Evolutionary conservation across 164 flowering plant species (phyloP).

Genomic region (Tetrastigma voinierianum): DNA sequence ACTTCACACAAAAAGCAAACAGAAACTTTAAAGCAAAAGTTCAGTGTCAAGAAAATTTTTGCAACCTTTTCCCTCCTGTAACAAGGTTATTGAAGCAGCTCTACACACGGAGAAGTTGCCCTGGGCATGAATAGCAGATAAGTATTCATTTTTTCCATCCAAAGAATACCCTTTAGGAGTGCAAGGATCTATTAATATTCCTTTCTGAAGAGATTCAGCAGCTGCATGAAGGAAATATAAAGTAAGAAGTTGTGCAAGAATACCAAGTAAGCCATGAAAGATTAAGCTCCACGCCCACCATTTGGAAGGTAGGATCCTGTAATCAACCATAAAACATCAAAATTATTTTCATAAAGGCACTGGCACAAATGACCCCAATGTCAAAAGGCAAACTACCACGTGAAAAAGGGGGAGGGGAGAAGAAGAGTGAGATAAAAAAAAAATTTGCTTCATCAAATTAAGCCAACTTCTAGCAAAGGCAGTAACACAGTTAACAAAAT

Average conservation of each 20-base stretch:
- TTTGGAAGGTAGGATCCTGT: background rate
- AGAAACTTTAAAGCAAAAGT: background rate
- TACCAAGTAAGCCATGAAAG: background rate
- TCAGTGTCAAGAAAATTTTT: background rate
- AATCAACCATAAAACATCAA: background rate
- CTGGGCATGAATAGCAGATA: slow-evolving; percentile 44
- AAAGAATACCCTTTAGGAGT: slow-evolving; percentile 75
- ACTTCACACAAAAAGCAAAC: background rate
- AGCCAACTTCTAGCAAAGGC: too few relatives aligned
- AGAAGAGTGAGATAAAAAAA: too few relatives aligned
- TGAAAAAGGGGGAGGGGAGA: too few relatives aligned
- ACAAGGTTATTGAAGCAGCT: slow-evolving; percentile 69
- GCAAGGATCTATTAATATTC: slow-evolving; percentile 70
- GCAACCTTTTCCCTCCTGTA: slow-evolving; percentile 81
- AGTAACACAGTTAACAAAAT: too few relatives aligned
- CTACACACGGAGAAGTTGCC: slow-evolving; percentile 95
- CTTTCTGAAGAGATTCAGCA: slow-evolving; percentile 33
- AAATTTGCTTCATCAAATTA: too few relatives aligned
- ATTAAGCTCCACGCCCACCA: background rate
- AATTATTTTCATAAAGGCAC: too few relatives aligned
- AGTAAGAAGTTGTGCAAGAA: background rate
- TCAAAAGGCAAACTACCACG: too few relatives aligned
- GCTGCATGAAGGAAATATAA: slow-evolving; percentile 37
- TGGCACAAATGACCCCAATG: too few relatives aligned
- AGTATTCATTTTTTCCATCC: slow-evolving; percentile 23